A percentile compares a stretch with the other conserved stretches of the same genome.
Evolutionary conservation across 495 filamentous ascomycete species (phyloP).

Genomic region (Penicillium ucsense): DNA sequence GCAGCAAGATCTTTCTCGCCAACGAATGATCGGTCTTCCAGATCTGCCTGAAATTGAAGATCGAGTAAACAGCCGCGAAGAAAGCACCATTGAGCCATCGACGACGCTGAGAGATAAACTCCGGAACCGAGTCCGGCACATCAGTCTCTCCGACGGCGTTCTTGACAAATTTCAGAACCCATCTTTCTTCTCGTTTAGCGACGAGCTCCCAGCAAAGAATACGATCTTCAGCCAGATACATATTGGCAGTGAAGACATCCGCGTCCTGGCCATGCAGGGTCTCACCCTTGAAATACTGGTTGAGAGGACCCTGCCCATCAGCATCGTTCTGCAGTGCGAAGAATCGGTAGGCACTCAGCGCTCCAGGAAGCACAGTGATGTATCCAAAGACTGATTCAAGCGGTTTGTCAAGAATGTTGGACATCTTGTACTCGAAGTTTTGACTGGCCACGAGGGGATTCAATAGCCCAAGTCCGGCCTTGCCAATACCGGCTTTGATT

Average conservation of each 20-base stretch:
- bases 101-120: slow-evolving; percentile 92
- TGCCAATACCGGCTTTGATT: slow-evolving; percentile 92
- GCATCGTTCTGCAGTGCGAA: slow-evolving; percentile 96
- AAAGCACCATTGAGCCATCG: slow-evolving; percentile 98
- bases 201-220: slow-evolving; percentile 99
- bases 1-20: slow-evolving; percentile 77
- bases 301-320: slow-evolving; percentile 87
- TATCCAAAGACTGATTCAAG: slow-evolving; percentile 96
- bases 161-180: slow-evolving; percentile 98
- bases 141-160: slow-evolving; percentile 93
- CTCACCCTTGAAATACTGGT: slow-evolving; percentile 99
- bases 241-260: slow-evolving; percentile 98
- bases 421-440: slow-evolving; percentile 99
- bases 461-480: slow-evolving; percentile 67
- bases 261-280: slow-evolving; percentile 93
- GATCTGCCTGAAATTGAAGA: slow-evolving; percentile 88
- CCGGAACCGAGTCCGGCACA: slow-evolving; percentile 66
- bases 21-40: slow-evolving; percentile 91
- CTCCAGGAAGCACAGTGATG: slow-evolving; percentile 92
- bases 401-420: slow-evolving; percentile 96
- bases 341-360: slow-evolving; percentile 89
- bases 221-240: slow-evolving; percentile 98
- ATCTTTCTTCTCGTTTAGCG: slow-evolving; percentile 86
- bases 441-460: slow-evolving; percentile 95
- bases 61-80: slow-evolving; percentile 96